phyloP scores from a whole-genome alignment of 768 basidiomycete genomes.

The Macrolepiota dolichaula region DNA sequence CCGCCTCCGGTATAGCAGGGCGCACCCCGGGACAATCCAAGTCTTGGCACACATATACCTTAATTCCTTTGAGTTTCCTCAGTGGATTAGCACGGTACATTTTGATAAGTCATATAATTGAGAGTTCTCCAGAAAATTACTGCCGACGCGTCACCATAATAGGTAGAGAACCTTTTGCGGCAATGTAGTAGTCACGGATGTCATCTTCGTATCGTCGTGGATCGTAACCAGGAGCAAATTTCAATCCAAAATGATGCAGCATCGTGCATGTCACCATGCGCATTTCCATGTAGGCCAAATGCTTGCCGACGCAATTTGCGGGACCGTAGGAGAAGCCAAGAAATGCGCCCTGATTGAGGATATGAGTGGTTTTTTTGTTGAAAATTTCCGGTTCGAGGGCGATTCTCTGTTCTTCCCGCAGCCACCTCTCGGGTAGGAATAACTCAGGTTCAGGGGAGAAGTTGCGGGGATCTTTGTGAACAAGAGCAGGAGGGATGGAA shows the following conservation, averaged over 20 bases:
- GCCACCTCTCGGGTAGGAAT: constrained; percentile 36
- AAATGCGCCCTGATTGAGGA: constrained; percentile 18
- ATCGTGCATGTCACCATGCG: constrained; percentile 31
- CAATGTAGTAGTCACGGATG: background rate
- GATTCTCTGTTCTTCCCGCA: constrained; percentile 11
- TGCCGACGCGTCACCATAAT: background rate
- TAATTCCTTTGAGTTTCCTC: no score
- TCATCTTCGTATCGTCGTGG: constrained; percentile 14
- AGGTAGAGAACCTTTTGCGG: background rate
- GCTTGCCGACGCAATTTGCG: constrained; percentile 44
- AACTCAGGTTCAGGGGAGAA: constrained; percentile 31
- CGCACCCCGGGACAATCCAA: no score
- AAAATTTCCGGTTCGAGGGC: constrained; percentile 17
- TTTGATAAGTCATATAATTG: background rate
- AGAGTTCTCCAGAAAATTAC: background rate
- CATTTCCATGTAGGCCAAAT: constrained; percentile 31
- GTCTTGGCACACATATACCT: no score
- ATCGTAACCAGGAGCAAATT: constrained; percentile 29
- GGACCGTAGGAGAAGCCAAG: constrained; percentile 41
- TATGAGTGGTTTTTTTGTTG: constrained; percentile 19
- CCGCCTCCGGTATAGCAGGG: no score
- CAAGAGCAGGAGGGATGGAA: background rate
- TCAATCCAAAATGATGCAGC: constrained; percentile 30
- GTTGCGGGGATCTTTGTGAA: constrained; percentile 10
- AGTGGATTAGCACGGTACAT: no score